Conservation (phyloP, 345 rosid genomes). For the Arabidopsis suecica region DNA sequence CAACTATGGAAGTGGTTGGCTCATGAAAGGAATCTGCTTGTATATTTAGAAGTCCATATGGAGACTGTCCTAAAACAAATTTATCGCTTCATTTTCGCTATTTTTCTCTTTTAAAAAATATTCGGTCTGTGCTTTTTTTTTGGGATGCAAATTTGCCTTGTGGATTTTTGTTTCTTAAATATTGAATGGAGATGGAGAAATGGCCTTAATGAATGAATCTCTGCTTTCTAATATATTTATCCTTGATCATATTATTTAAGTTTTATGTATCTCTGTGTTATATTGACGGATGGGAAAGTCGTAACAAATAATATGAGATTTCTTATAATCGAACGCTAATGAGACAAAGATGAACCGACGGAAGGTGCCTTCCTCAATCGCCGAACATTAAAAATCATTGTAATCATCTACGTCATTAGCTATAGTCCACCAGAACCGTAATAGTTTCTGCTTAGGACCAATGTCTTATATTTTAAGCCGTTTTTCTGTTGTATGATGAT, state of each 20-base stretch:
- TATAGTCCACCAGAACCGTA: too few relatives aligned
- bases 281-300: too few relatives aligned
- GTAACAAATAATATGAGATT: too few relatives aligned
- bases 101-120: background rate
- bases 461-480: too few relatives aligned
- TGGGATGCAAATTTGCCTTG: slow-evolving; percentile 35
- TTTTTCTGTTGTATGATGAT: too few relatives aligned
- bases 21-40: slow-evolving; percentile 32
- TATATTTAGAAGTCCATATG: slow-evolving; percentile 43
- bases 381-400: too few relatives aligned
- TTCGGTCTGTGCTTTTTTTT: slow-evolving; percentile 7
- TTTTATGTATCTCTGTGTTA: background rate
- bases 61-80: slow-evolving; percentile 2
- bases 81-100: slow-evolving; percentile 14
- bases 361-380: too few relatives aligned
- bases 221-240: slow-evolving; percentile 11
- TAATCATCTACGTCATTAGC: too few relatives aligned
- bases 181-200: slow-evolving; percentile 30
- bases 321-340: too few relatives aligned
- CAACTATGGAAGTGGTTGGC: slow-evolving; percentile 18
- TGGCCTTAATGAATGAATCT: slow-evolving; percentile 31
- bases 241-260: background rate
- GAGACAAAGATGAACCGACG: too few relatives aligned
- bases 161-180: slow-evolving; percentile 35
- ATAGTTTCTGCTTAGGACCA: too few relatives aligned